phyloP scores from a whole-genome alignment of 345 rosid species.

The Erucastrum elatum region DNA sequence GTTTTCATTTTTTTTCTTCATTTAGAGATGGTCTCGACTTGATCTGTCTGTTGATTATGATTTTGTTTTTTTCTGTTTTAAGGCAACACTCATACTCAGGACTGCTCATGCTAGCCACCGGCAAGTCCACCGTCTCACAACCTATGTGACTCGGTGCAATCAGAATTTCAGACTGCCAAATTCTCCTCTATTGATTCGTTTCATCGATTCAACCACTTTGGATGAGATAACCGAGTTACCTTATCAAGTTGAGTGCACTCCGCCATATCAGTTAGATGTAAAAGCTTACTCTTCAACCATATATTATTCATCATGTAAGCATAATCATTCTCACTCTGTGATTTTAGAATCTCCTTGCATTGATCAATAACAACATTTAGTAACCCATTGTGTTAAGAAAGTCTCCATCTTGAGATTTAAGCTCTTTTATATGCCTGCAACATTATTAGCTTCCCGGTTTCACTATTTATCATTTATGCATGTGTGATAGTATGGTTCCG shows the following conservation, averaged over 20 bases:
- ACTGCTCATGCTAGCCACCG: too few relatives aligned
- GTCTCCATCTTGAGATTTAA: not conserved
- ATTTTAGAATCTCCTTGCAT: not conserved
- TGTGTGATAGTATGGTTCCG: conserved; percentile 64
- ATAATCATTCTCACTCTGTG: not conserved
- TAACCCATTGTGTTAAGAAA: not conserved
- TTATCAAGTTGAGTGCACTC: not conserved
- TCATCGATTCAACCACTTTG: not conserved
- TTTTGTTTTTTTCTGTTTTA: too few relatives aligned
- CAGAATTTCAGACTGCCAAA: too few relatives aligned
- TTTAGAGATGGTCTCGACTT: too few relatives aligned
- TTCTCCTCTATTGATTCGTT: too few relatives aligned
- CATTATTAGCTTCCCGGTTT: not conserved
- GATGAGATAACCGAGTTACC: not conserved
- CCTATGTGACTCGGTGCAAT: too few relatives aligned
- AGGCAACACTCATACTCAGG: too few relatives aligned
- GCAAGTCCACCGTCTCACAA: too few relatives aligned
- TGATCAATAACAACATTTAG: too few relatives aligned
- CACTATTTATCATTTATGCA: not conserved
- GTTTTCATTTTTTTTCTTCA: too few relatives aligned
- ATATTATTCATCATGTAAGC: not conserved
- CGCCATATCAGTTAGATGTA: not conserved
- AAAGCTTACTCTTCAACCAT: not conserved
- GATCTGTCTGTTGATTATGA: too few relatives aligned
- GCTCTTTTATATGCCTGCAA: conserved; percentile 1